phyloP scores from a whole-genome alignment of 1,139 yeast genomes.

The Candida sp. region DNA sequence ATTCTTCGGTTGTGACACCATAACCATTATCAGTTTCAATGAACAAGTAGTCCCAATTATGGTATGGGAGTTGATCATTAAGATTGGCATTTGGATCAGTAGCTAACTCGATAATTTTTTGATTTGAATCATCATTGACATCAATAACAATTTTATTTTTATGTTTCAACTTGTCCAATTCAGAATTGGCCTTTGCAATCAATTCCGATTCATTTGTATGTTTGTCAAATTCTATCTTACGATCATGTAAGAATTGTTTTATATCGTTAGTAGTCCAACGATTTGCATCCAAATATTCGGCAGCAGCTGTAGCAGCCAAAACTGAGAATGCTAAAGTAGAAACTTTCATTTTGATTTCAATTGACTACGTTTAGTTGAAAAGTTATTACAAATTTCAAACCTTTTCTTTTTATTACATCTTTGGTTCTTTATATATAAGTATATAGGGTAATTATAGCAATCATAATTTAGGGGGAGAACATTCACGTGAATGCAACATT shows the following conservation, averaged over 20 bases:
- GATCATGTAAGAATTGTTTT: conserved; percentile 31
- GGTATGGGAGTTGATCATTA: conserved; percentile 12
- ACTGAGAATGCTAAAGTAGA: neutral
- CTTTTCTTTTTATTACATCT: neutral
- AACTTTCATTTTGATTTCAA: neutral
- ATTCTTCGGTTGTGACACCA: conserved; percentile 9
- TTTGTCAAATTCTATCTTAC: conserved; percentile 22
- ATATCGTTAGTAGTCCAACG: conserved; percentile 23
- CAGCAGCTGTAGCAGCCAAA: conserved; percentile 2
- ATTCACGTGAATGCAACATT: neutral
- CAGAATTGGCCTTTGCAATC: conserved; percentile 27
- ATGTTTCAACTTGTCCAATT: conserved; percentile 22
- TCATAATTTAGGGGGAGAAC: neutral
- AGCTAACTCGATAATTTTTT: conserved; percentile 15
- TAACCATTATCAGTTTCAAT: conserved; percentile 4
- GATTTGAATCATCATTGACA: conserved; percentile 8
- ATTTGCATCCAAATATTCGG: conserved; percentile 8
- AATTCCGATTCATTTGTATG: conserved; percentile 23
- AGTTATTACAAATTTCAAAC: neutral
- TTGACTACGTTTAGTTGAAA: neutral
- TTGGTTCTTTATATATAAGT: neutral
- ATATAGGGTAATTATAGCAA: neutral
- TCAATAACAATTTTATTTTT: conserved; percentile 6
- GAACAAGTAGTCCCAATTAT: conserved; percentile 15
- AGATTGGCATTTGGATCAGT: conserved; percentile 13